Evolutionary conservation across 2,329 filamentous ascomycete genomes (phyloP).

Genomic region (Cadophora malorum): DNA sequence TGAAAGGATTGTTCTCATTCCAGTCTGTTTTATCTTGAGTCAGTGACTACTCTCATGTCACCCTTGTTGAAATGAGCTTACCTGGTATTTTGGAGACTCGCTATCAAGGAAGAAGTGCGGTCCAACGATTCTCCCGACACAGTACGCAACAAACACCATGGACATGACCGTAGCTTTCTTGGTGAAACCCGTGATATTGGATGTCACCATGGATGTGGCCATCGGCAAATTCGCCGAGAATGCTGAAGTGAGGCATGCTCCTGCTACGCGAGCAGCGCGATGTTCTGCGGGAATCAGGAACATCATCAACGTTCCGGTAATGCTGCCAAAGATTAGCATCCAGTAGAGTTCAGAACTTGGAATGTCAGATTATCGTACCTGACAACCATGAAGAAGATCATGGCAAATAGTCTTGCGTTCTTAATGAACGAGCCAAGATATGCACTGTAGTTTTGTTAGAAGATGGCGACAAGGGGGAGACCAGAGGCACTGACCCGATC

Average conservation of each 20-base stretch:
- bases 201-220: slow-evolving; percentile 12
- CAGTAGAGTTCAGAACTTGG: too few species aligned
- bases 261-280: not conserved
- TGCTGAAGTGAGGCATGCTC: slow-evolving; percentile 8
- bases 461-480: too few species aligned
- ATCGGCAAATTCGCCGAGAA: not conserved
- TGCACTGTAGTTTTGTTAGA: not conserved
- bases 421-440: slow-evolving; percentile 8
- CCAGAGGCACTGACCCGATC: slow-evolving; percentile 5
- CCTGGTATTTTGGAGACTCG: slow-evolving; percentile 3
- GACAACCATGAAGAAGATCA: slow-evolving; percentile 13
- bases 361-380: too few species aligned
- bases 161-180: not conserved
- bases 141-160: slow-evolving; percentile 4
- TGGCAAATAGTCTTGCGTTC: slow-evolving; percentile 4
- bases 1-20: not conserved
- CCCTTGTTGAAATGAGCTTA: not conserved
- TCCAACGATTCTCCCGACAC: not conserved
- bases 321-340: not conserved
- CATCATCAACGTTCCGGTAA: slow-evolving; percentile 13
- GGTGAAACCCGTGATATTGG: slow-evolving; percentile 4
- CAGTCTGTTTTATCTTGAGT: not conserved
- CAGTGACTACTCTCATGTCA: not conserved
- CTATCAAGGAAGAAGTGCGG: slow-evolving; percentile 2
- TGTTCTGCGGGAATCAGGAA: slow-evolving; percentile 4